Evolutionary conservation across 768 basidiomycete species (phyloP).

Genomic region (Russula dissimulans): DNA sequence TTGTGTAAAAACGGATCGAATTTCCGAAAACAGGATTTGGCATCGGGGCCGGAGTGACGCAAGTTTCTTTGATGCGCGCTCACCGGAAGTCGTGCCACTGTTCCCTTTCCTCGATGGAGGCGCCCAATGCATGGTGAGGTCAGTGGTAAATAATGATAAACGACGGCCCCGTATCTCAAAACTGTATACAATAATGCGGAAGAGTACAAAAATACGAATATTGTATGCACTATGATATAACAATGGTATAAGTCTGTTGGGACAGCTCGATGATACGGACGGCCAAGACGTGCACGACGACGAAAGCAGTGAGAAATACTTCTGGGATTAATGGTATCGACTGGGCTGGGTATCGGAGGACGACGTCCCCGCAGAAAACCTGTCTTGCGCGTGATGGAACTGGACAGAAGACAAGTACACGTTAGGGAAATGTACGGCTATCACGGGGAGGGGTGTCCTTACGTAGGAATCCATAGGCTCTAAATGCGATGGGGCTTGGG

Average conservation of each 20-base stretch:
- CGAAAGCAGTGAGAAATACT: slow-evolving; percentile 25
- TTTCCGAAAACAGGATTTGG: slow-evolving; percentile 12
- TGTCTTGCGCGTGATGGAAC: slow-evolving; percentile 38
- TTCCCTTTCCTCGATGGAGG: neutral
- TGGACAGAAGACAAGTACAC: slow-evolving; percentile 14
- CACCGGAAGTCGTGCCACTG: neutral
- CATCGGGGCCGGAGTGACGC: neutral
- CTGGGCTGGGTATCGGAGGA: slow-evolving; percentile 38
- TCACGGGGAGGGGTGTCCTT: slow-evolving; percentile 25
- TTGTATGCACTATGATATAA: slow-evolving; percentile 16
- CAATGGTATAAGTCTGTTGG: slow-evolving; percentile 11
- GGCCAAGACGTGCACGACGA: slow-evolving; percentile 8
- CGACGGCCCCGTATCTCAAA: slow-evolving; percentile 5
- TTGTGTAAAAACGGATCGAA: neutral
- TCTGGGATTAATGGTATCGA: slow-evolving; percentile 43
- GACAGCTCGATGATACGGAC: slow-evolving; percentile 14
- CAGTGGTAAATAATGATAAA: neutral
- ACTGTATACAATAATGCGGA: slow-evolving; percentile 16
- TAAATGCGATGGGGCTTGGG: slow-evolving; percentile 38
- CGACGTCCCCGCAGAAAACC: slow-evolving; percentile 38
- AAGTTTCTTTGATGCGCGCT: slow-evolving; percentile 13
- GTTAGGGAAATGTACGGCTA: neutral
- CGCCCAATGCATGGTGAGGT: neutral
- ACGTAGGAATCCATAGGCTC: slow-evolving; percentile 61
- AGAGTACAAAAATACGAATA: slow-evolving; percentile 14